These are phyloP conservation scores for Vigna reflexopilosa DNA, from an alignment of 306 rosid species.

Conservation along the genomic window DNA sequence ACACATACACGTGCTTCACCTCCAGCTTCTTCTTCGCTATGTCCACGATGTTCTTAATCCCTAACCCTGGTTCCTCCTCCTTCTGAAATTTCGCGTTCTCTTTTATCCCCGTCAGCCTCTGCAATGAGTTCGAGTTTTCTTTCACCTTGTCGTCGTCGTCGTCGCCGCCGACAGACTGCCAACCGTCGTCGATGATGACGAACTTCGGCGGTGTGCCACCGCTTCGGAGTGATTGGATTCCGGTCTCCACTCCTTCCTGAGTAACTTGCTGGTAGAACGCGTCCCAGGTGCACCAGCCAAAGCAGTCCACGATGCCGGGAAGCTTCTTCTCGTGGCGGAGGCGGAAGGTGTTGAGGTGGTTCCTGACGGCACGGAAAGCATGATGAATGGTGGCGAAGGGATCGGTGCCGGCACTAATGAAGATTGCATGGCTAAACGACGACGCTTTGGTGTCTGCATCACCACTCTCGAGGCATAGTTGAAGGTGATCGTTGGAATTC, in stretches of 20 bases:
- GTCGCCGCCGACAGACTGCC: constrained; percentile 80
- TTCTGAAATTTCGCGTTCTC: constrained; percentile 77
- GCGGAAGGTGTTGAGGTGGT: constrained; percentile 73
- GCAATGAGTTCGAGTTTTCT: constrained; percentile 19
- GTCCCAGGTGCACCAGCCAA: constrained; percentile 99
- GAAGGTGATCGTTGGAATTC: constrained; percentile 57
- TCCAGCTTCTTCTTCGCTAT: constrained; percentile 72
- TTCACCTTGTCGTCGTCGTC: neutral
- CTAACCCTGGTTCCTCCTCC: constrained; percentile 57
- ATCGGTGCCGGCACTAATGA: constrained; percentile 73
- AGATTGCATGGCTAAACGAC: constrained; percentile 68
- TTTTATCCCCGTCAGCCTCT: constrained; percentile 66
- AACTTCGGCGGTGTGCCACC: constrained; percentile 85
- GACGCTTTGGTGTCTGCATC: constrained; percentile 68
- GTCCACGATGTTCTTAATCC: constrained; percentile 66
- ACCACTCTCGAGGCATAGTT: constrained; percentile 90
- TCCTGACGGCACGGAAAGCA: constrained; percentile 62
- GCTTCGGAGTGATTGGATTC: constrained; percentile 58
- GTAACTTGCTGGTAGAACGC: constrained; percentile 88
- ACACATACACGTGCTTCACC: constrained; percentile 75
- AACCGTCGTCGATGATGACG: constrained; percentile 91
- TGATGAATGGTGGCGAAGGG: constrained; percentile 67
- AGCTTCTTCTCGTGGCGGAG: constrained; percentile 84
- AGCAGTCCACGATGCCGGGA: constrained; percentile 72
- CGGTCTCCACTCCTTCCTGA: constrained; percentile 83